Base-by-base conservation (phyloP, 495 filamentous ascomycete genomes). In the Cercophora samala region DNA sequence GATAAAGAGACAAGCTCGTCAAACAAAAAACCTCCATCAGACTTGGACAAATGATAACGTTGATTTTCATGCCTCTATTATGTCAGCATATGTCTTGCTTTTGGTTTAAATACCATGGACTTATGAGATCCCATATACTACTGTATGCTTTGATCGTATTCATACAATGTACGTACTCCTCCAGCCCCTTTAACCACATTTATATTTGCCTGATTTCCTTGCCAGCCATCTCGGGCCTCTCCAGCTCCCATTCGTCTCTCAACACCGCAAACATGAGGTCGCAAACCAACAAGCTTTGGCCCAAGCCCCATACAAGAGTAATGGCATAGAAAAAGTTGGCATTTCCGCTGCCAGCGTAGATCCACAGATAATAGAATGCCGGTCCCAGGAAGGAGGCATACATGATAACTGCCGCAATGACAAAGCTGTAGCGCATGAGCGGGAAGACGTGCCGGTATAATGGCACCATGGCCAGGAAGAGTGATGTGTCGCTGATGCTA, bases 261-360 rank as follows among this genome's bases (percentile, higher is more conserved):
- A 98, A 80, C 6, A 93, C 91, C 0, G 93, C 92, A 78, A 94
- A 99, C 3, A 97, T 79, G 58, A 88, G 83, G 73, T 99, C 95
- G 9, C 88, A 91, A 0, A 97, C 84, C 51, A 89, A 72, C 29
- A 97, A 74, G 1, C 91, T 93, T 52, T 93, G 82, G 0, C 92
- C 95, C 3, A 99, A 79, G 72, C 92, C 95, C 95, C 95, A 99
- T 18, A 98, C 95, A 0, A 99, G 84, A 4, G 95, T 99, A 74
- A 99, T 98, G 72, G 95, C 95, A 73, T 99, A 99, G 80, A 98
- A 99, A 81, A 99, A 99, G 76, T 99, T 99, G 53, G 95, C 95
- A 73, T 99, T 99, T 32, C 96, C 95, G 42, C 91, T 96, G 52
- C 95, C 95, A 21, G 95, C 96, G 74, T 99, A 99, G 68, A 98